Base-by-base conservation (phyloP, 257 asterid species). In the Rhazya stricta region DNA sequence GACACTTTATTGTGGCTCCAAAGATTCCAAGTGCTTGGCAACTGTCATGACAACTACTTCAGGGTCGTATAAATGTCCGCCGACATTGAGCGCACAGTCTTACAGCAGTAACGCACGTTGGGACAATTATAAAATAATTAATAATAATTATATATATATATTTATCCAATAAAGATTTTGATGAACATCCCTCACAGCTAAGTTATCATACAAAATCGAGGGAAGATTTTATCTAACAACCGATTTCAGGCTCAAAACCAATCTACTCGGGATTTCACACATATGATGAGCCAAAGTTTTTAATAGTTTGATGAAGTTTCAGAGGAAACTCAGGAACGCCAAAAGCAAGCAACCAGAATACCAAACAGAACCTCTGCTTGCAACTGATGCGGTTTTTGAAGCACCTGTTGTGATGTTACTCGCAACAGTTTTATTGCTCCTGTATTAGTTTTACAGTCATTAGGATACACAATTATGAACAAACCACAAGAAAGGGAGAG, bases 381-480 rank as follows among this genome's bases (percentile, higher is more conserved):
- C 61, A 7, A 85, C 77, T 5, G 92, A 80, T 69, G 92, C 78
- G 21, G 97, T 78, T 78, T 43, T 86, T 62, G 88, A n/a, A 57
- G 88, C 75, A 73, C 56, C 81, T 4, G 77, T 67, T 0, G 88
- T 42, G 0, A 95, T 84, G 60, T 86, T 61, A 77, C 80, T 81
- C 0, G 92, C 69, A 1, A 87, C 77, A 32, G 97, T 87, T 80
- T 69, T 85, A 80, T 84, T 87, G 78, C 84, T 80, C 90, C 98
- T 93, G 89, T 50, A 56, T n/a, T 58, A 63, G 54, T 54, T 69
- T 25, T 9, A 9, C 70, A 36, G 0, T 34, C 23, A 68, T 71
- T 72, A 77, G 73, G 46, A 72, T n/a, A 63, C 37, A 71, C 11
- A 30, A 50, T 73, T 16, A 32, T 74, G 0, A 68, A 5, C 23